Evolutionary conservation across 2,329 filamentous ascomycete genomes (phyloP).

Genomic region (Canariomyces notabilis): DNA sequence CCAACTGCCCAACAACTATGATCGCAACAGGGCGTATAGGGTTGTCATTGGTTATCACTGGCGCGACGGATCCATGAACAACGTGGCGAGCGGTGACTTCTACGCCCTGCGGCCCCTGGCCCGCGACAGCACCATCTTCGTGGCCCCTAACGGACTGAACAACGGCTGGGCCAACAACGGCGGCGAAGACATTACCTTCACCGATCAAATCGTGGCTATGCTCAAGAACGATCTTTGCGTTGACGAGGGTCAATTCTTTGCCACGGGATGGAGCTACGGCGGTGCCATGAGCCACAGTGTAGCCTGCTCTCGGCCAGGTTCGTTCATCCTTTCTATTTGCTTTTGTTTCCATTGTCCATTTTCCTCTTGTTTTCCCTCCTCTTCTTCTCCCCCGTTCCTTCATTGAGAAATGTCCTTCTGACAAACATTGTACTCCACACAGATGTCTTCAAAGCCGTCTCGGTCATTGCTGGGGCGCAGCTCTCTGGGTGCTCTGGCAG

Average conservation of each 20-base stretch:
- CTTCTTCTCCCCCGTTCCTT: no score
- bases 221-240: conserved; percentile 38
- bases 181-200: conserved; percentile 38
- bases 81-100: conserved; percentile 38
- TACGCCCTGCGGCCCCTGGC: conserved; percentile 1
- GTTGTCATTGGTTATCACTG: conserved; percentile 40
- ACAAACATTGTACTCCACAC: no score
- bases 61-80: conserved; percentile 34
- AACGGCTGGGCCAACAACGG: conserved; percentile 39
- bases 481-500: conserved; percentile 15
- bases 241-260: conserved; percentile 36
- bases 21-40: conserved; percentile 34
- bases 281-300: conserved; percentile 38
- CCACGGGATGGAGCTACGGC: conserved; percentile 40
- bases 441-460: conserved; percentile 35
- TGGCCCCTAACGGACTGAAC: conserved; percentile 38
- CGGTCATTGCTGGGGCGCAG: conserved; percentile 6
- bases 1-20: conserved; percentile 33
- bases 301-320: conserved; percentile 39
- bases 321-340: no score
- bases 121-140: conserved; percentile 37
- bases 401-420: no score
- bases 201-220: conserved; percentile 34
- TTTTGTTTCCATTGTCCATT: no score
- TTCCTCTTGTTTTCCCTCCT: no score